A percentile compares a stretch with the other conserved stretches of the same genome.
Evolutionary conservation across 208 protist species (phyloP).

Genomic region (Trypanosoma lewisi): DNA sequence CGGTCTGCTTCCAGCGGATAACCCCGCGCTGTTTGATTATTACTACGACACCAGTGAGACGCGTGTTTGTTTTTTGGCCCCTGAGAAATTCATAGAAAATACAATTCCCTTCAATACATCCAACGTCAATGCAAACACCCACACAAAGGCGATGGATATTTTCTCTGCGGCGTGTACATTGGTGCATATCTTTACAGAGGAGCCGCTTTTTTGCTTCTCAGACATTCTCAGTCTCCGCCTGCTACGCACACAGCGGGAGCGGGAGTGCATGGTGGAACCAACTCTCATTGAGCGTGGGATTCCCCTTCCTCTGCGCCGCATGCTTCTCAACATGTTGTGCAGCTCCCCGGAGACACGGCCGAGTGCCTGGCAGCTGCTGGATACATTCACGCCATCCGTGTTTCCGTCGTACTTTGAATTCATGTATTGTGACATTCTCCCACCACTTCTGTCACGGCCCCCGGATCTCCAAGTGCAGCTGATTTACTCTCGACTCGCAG

Average conservation of each 20-base stretch:
- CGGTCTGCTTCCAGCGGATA: constrained; percentile 50
- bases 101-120: constrained; percentile 23
- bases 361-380: constrained; percentile 29
- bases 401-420: constrained; percentile 47
- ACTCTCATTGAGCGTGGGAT: constrained; percentile 19
- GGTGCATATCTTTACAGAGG: constrained; percentile 64
- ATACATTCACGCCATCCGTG: constrained; percentile 31
- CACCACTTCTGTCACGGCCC: constrained; percentile 44
- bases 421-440: constrained; percentile 40
- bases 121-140: constrained; percentile 62
- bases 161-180: constrained; percentile 80
- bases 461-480: constrained; percentile 48
- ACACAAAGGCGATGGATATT: constrained; percentile 80
- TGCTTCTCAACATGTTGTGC: constrained; percentile 30
- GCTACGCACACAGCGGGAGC: constrained; percentile 14
- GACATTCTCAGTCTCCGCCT: constrained; percentile 56
- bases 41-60: constrained; percentile 89
- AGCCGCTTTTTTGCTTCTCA: constrained; percentile 62
- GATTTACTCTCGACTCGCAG: constrained; percentile 31
- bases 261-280: constrained; percentile 17
- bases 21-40: constrained; percentile 78
- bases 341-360: constrained; percentile 20
- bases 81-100: constrained; percentile 79
- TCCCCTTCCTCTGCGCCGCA: constrained; percentile 1
- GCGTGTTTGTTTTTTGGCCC: constrained; percentile 74